A percentile compares a stretch with the other conserved stretches of the same genome.
Evolutionary conservation across 495 filamentous ascomycete genomes (phyloP).

Genomic region (Aspergillus bridgeri): DNA sequence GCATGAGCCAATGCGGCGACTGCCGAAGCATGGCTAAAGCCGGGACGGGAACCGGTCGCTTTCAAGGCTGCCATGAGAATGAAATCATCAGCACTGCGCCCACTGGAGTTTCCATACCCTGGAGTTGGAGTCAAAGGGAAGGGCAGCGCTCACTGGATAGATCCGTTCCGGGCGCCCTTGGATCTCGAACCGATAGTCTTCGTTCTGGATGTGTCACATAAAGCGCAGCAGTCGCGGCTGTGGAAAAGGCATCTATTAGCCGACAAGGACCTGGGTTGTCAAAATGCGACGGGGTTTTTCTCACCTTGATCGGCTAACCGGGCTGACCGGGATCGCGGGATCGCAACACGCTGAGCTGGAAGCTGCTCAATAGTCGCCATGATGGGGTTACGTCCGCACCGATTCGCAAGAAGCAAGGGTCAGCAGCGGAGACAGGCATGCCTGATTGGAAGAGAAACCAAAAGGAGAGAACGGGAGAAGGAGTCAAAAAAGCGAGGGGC

Average conservation of each 20-base stretch:
- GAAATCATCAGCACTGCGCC: neutral
- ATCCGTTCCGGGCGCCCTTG: conserved; percentile 22
- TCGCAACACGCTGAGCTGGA: conserved; percentile 10
- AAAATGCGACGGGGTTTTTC: conserved; percentile 3
- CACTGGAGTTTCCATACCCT: neutral
- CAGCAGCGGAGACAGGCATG: conserved; percentile 15
- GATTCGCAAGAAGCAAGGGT: conserved; percentile 7
- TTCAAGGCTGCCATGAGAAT: conserved; percentile 46
- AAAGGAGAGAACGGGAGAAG: conserved; percentile 9
- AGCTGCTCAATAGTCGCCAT: conserved; percentile 33
- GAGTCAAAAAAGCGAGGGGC: conserved; percentile 3
- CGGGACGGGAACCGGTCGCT: conserved; percentile 62
- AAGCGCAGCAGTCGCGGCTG: conserved; percentile 52
- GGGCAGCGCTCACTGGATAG: conserved; percentile 22
- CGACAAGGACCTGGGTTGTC: neutral
- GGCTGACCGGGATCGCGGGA: conserved; percentile 26
- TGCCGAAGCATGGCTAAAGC: conserved; percentile 67
- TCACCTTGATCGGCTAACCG: conserved; percentile 45
- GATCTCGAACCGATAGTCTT: conserved; percentile 34
- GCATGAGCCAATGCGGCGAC: conserved; percentile 72
- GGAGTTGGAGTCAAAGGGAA: conserved; percentile 9
- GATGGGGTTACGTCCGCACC: conserved; percentile 14
- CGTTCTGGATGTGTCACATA: conserved; percentile 48
- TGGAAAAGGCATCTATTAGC: neutral
- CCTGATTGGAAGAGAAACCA: conserved; percentile 8